Percentiles rank a stretch among this genome's conserved stretches.
These are phyloP conservation scores for Penicillium sp. DNA, from an alignment of 2,329 filamentous ascomycete species.

Conservation along the genomic window DNA sequence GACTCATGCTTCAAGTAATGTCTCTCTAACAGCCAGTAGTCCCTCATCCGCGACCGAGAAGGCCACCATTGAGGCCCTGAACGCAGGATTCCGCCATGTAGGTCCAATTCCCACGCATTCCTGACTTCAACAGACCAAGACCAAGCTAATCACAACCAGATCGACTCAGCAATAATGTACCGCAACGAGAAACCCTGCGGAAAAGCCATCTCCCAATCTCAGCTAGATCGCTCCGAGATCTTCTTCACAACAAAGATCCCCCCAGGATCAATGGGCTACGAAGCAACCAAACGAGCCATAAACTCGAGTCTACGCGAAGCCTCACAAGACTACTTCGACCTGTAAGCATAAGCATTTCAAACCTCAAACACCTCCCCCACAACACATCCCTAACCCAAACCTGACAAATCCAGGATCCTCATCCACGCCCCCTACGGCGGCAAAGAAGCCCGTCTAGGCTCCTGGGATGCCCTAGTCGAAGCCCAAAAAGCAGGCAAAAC, in stretches of 20 bases:
- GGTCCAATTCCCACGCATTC: background rate
- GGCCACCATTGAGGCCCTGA: slow-evolving; percentile 28
- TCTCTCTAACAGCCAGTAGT: slow-evolving; percentile 15
- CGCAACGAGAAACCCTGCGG: slow-evolving; percentile 70
- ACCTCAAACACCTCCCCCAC: background rate
- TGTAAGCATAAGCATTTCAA: slow-evolving; percentile 47
- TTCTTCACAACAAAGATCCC: slow-evolving; percentile 79
- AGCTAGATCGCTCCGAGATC: slow-evolving; percentile 63
- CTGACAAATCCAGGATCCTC: slow-evolving; percentile 47
- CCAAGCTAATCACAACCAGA: slow-evolving; percentile 14
- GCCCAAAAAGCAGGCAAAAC: slow-evolving; percentile 69
- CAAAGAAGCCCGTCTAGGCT: slow-evolving; percentile 61
- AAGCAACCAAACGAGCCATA: slow-evolving; percentile 64
- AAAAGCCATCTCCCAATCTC: slow-evolving; percentile 57
- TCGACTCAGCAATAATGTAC: slow-evolving; percentile 63
- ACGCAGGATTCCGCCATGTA: slow-evolving; percentile 34
- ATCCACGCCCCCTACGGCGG: slow-evolving; percentile 77
- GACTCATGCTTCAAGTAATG: background rate
- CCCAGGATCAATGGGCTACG: slow-evolving; percentile 61
- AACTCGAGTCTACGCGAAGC: slow-evolving; percentile 57
- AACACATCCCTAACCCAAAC: background rate
- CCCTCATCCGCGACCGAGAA: slow-evolving; percentile 28
- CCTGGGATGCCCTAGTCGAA: slow-evolving; percentile 74
- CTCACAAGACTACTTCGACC: slow-evolving; percentile 69
- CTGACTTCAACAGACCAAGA: too few species aligned